Base-by-base conservation (phyloP, 441 rosid genomes). In the Euphorbia celastroides region DNA sequence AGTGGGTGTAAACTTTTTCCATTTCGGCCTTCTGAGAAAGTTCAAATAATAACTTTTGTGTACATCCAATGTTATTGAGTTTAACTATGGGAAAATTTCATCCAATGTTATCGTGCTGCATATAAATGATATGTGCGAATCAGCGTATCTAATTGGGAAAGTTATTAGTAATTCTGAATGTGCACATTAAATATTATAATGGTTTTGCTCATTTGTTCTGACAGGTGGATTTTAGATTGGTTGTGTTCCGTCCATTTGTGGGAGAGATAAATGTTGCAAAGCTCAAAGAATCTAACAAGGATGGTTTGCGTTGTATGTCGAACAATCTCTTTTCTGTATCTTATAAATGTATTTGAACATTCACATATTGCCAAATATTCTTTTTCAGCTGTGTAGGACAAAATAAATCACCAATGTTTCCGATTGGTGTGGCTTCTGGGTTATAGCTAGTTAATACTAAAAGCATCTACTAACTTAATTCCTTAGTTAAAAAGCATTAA, bases 231-330 rank as follows among this genome's bases (percentile, higher is more conserved):
- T 86, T 86, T 78, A 86, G 94, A 75, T 67, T 92, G 78, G 67
- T 92, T 11, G 73, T 88, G 68, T 92, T 92, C 72, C 96, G 96
- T 58, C 98, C 98, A 70, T 89, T 92, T 77, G 77, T 81, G 64
- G 96, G 95, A 54, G 95, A 92, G 77, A 71, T 86, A 69, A 86
- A 89, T 50, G 68, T 76, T 67, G 96, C 88, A 3, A 84, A 82
- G 74, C 84, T 92, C 42, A 92, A 82, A 77, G 91, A 85, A 76
- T 86, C 84, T 28, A 83, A 83, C 66, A 71, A 77, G 48, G 80
- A 74, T 64, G 94, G 96, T 66, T 73, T 92, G 62, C 93, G 83
- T 32, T 81, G 98, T 92, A 87, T 26, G 77, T 73, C 30, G 7
- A 16, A 36, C 13, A 11, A 38, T 2, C n/a, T 60, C 50, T 54